Conservation (phyloP, 345 rosid species). For the Eucalyptus leucophloia region DNA sequence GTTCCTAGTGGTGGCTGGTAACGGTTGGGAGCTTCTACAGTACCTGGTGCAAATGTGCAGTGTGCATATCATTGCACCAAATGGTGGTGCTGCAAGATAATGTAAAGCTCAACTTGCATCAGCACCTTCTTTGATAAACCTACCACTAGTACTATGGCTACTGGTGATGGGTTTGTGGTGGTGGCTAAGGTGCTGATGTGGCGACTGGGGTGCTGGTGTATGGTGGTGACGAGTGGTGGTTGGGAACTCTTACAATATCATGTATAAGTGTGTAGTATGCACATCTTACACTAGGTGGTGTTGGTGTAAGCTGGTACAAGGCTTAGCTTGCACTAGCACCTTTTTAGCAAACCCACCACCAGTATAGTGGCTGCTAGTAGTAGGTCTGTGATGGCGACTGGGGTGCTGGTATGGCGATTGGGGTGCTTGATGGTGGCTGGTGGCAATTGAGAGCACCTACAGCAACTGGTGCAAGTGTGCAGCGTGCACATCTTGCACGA, state of each 20-base stretch:
- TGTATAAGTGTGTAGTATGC: too few species aligned
- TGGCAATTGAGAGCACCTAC: too few species aligned
- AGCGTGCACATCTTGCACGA: rapidly evolving
- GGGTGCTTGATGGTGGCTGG: too few species aligned
- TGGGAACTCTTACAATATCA: too few species aligned
- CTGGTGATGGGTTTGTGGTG: rapidly evolving
- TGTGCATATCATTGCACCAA: too few species aligned
- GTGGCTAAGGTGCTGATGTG: rapidly evolving
- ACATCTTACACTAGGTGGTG: too few species aligned
- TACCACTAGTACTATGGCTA: too few species aligned
- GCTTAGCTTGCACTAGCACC: rapidly evolving
- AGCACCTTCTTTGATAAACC: rapidly evolving
- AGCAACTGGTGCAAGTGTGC: too few species aligned
- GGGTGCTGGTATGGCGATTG: too few species aligned
- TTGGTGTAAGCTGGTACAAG: too few species aligned
- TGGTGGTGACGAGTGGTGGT: rapidly evolving
- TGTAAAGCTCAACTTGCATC: rapidly evolving
- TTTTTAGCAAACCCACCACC: too few species aligned
- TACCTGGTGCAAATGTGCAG: rapidly evolving
- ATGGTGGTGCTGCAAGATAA: rapidly evolving
- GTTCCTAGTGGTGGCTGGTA: rapidly evolving
- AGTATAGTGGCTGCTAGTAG: rapidly evolving
- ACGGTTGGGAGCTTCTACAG: rapidly evolving
- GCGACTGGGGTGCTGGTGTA: rapidly evolving
- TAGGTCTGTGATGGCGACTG: rapidly evolving